Evolutionary conservation across 1,284 basidiomycete species (phyloP).

Genomic region (Ustilago bromivora): DNA sequence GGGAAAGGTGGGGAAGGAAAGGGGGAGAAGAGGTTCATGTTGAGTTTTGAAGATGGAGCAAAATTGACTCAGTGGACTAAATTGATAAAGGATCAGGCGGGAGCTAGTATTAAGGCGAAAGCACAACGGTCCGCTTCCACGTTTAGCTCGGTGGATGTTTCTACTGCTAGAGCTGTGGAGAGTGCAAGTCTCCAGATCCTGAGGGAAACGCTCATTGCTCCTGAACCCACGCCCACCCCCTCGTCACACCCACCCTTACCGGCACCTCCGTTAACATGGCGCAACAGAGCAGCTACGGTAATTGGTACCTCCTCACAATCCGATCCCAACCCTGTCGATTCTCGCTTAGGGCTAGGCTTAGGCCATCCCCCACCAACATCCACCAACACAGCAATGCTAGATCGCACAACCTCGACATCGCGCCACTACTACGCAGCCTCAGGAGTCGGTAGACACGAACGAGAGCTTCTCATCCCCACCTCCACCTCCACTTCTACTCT

Average conservation of each 20-base stretch:
- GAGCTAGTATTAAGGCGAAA: slow-evolving; percentile 15
- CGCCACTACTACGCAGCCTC: slow-evolving; percentile 53
- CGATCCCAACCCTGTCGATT: background rate
- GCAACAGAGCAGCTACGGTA: slow-evolving; percentile 26
- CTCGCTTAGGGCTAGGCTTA: background rate
- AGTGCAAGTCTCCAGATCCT: slow-evolving; percentile 50
- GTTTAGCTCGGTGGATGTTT: background rate
- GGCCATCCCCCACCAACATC: background rate
- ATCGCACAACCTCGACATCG: slow-evolving; percentile 44
- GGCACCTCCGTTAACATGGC: background rate
- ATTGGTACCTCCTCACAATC: background rate
- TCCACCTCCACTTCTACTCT: background rate
- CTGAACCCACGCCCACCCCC: background rate
- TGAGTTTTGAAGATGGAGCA: slow-evolving; percentile 52
- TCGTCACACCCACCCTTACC: background rate
- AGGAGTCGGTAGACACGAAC: slow-evolving; percentile 35
- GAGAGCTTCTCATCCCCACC: slow-evolving; percentile 26
- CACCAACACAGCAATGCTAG: slow-evolving; percentile 18
- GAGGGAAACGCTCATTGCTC: slow-evolving; percentile 49
- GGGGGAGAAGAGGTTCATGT: slow-evolving; percentile 46
- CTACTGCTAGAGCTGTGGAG: slow-evolving; percentile 23
- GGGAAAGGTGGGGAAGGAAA: background rate
- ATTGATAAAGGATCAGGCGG: slow-evolving; percentile 18
- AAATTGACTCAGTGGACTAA: slow-evolving; percentile 30
- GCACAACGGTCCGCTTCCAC: background rate